phyloP scores from a whole-genome alignment of 1,284 basidiomycete genomes.

The Cystobasidiaceae sp. region DNA sequence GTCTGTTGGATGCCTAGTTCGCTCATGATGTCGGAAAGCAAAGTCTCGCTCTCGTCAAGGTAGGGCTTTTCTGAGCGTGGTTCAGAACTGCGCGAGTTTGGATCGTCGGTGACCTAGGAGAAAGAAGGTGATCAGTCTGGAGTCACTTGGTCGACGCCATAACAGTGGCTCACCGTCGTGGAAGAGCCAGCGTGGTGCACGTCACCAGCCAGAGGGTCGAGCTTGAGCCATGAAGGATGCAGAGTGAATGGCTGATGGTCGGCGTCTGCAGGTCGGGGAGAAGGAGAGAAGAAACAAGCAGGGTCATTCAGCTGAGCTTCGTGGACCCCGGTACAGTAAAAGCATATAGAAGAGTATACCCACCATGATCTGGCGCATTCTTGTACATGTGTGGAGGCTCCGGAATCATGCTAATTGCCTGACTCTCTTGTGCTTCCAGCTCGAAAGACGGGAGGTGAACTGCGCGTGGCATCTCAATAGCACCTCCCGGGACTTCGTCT shows the following conservation, averaged over 20 bases:
- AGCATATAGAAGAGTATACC: neutral
- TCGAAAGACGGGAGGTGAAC: conserved; percentile 18
- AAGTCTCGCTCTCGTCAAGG: neutral
- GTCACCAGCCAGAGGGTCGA: neutral
- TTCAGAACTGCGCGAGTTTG: conserved; percentile 24
- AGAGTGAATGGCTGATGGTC: conserved; percentile 20
- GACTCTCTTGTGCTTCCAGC: neutral
- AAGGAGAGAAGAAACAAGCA: neutral
- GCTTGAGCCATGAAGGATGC: conserved; percentile 24
- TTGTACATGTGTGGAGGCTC: conserved; percentile 19
- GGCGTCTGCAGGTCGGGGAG: conserved; percentile 5
- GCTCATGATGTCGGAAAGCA: conserved; percentile 4
- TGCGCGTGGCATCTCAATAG: conserved; percentile 22
- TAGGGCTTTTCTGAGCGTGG: neutral
- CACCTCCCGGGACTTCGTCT: conserved; percentile 26
- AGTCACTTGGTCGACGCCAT: no score
- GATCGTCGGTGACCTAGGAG: conserved; percentile 20
- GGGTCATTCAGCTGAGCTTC: no score
- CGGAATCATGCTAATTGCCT: conserved; percentile 24
- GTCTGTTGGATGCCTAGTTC: conserved; percentile 7
- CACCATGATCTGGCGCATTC: conserved; percentile 20
- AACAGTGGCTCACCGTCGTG: neutral
- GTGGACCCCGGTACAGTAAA: no score
- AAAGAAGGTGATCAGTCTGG: no score
- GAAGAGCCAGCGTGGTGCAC: neutral